These are phyloP conservation scores for Mortierella sp. DNA, from an alignment of 371 early-diverging fungal species.

Conservation along the genomic window DNA sequence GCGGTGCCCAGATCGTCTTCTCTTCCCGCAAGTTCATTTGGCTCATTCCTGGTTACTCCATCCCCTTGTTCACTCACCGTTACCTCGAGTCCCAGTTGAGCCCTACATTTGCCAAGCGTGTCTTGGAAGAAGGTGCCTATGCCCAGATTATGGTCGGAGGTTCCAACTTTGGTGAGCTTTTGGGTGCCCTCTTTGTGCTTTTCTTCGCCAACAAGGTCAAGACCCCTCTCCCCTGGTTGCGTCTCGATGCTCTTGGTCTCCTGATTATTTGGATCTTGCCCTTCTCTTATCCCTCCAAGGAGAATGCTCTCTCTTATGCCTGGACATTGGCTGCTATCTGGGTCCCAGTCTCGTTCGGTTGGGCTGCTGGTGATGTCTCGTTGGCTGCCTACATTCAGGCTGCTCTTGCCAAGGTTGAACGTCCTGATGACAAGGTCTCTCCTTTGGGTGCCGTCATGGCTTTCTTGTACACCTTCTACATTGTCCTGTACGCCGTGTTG, in stretches of 20 bases:
- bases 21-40: slow-evolving; percentile 60
- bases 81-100: slow-evolving; percentile 61
- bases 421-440: slow-evolving; percentile 54
- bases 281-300: slow-evolving; percentile 22
- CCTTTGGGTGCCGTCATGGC: slow-evolving; percentile 64
- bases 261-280: slow-evolving; percentile 57
- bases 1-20: slow-evolving; percentile 56
- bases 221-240: slow-evolving; percentile 61
- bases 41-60: slow-evolving; percentile 62
- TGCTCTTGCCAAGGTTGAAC: slow-evolving; percentile 45
- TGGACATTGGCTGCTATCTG: slow-evolving; percentile 60
- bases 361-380: slow-evolving; percentile 66
- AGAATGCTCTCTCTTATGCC: slow-evolving; percentile 31
- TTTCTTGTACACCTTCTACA: slow-evolving; percentile 59
- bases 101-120: slow-evolving; percentile 57
- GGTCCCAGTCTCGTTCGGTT: slow-evolving; percentile 60
- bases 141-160: slow-evolving; percentile 58
- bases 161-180: slow-evolving; percentile 64
- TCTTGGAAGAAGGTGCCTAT: slow-evolving; percentile 54
- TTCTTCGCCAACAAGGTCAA: slow-evolving; percentile 54
- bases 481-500: slow-evolving; percentile 56
- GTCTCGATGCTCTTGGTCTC: slow-evolving; percentile 58
- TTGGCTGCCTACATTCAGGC: slow-evolving; percentile 63
- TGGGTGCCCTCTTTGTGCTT: slow-evolving; percentile 60
- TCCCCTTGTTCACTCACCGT: slow-evolving; percentile 62